Conservation (phyloP, 768 basidiomycete species). For the Auriscalpium vulgare region DNA sequence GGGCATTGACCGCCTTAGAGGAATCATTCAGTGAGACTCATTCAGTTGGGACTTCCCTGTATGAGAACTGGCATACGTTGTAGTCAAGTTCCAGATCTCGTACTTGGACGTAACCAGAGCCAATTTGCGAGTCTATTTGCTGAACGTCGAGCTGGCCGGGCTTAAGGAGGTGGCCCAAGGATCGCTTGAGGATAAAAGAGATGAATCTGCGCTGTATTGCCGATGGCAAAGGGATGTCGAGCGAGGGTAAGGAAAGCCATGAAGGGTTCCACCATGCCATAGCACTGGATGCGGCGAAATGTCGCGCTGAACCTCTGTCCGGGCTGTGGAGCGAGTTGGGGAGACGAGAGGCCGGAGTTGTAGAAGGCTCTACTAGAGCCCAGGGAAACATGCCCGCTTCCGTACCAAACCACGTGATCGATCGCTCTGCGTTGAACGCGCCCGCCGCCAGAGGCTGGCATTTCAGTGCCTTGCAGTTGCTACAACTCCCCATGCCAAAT, state of each 20-base stretch:
- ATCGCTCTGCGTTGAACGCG: too few relatives aligned
- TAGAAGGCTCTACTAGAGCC: too few relatives aligned
- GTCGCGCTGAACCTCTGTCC: neutral
- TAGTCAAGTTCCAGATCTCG: conserved; percentile 75
- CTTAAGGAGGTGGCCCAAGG: conserved; percentile 78
- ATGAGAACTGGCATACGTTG: conserved; percentile 40
- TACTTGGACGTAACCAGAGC: conserved; percentile 84
- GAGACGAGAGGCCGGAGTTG: neutral
- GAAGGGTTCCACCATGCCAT: conserved; percentile 36
- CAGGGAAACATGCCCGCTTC: too few relatives aligned
- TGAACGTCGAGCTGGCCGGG: conserved; percentile 83
- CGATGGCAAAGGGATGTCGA: conserved; percentile 61
- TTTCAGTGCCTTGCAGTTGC: too few relatives aligned
- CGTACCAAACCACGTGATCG: too few relatives aligned
- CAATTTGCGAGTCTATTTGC: conserved; percentile 87
- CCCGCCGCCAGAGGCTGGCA: too few relatives aligned
- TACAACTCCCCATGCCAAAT: too few relatives aligned
- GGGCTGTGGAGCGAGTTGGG: neutral
- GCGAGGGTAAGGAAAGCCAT: conserved; percentile 45
- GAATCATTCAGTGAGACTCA: conserved; percentile 4
- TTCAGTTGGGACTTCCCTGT: too few relatives aligned
- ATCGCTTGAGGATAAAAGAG: conserved; percentile 78
- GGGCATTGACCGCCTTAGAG: conserved; percentile 68
- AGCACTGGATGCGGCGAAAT: neutral
- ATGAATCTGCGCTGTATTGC: conserved; percentile 82